These are phyloP conservation scores for Agaricus blazei DNA, from an alignment of 768 basidiomycete genomes.

Conservation along the genomic window DNA sequence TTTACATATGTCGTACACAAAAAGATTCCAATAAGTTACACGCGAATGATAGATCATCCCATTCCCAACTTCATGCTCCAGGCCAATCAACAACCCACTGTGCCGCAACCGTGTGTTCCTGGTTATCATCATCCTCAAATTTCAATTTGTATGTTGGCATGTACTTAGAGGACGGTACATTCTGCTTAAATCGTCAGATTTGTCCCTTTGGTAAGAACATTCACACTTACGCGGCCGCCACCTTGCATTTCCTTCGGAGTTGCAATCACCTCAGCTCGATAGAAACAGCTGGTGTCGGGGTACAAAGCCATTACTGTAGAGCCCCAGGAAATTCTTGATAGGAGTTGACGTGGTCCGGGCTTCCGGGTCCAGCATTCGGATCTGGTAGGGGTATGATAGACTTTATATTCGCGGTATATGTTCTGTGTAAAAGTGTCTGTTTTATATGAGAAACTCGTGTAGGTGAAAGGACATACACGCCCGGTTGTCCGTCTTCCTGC, in stretches of 20 bases:
- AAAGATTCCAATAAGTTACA: not conserved
- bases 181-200: conserved; percentile 16
- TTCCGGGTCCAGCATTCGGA: conserved; percentile 50
- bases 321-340: conserved; percentile 71
- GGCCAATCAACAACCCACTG: conserved; percentile 85
- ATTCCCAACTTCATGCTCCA: not conserved
- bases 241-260: conserved; percentile 46
- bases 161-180: conserved; percentile 38
- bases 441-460: conserved; percentile 1
- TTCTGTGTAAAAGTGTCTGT: conserved; percentile 4
- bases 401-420: conserved; percentile 57
- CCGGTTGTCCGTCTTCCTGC: conserved; percentile 75
- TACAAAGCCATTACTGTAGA: conserved; percentile 84
- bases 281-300: conserved; percentile 89
- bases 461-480: conserved; percentile 32
- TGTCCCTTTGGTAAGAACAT: not conserved
- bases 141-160: conserved; percentile 69
- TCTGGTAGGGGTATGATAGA: conserved; percentile 81
- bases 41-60: not conserved
- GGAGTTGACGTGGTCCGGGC: conserved; percentile 57
- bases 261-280: conserved; percentile 79
- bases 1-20: conserved; percentile 5
- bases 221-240: conserved; percentile 26
- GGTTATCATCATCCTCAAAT: conserved; percentile 87
- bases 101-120: conserved; percentile 71